A percentile compares a stretch with the other conserved stretches of the same genome.
phyloP scores from a whole-genome alignment of 148 eudicot species.

The Simmondsia chinensis region DNA sequence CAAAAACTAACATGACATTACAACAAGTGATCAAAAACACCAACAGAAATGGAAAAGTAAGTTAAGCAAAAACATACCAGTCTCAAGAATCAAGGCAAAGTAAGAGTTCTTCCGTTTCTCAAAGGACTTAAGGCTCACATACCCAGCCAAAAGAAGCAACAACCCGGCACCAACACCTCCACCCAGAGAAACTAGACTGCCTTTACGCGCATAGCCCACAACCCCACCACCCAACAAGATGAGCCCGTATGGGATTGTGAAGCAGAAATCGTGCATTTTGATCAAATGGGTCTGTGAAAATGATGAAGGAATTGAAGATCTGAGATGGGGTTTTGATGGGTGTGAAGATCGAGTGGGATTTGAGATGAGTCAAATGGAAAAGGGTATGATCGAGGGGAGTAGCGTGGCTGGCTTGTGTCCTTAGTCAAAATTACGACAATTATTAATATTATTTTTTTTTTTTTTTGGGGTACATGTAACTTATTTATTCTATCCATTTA shows the following conservation, averaged over 20 bases:
- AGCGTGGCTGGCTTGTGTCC: too few species aligned
- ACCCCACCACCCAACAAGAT: constrained; percentile 61
- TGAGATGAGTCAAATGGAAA: too few species aligned
- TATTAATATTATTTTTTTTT: too few species aligned
- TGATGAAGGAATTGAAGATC: too few species aligned
- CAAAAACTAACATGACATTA: neutral
- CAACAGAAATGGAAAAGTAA: neutral
- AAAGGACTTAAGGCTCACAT: constrained; percentile 67
- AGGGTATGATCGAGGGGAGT: too few species aligned
- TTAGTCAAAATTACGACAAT: too few species aligned
- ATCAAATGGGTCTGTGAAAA: constrained; percentile 15
- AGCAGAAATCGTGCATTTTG: constrained; percentile 98
- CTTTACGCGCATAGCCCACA: constrained; percentile 64
- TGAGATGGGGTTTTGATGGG: constrained; percentile 8
- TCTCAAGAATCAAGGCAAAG: constrained; percentile 68
- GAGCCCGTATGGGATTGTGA: constrained; percentile 91
- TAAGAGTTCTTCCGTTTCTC: constrained; percentile 59
- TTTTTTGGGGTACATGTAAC: too few species aligned
- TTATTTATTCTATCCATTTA: too few species aligned
- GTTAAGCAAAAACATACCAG: constrained; percentile 27
- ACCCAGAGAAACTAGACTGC: constrained; percentile 76
- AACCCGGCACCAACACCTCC: constrained; percentile 84
- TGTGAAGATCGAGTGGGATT: too few species aligned
- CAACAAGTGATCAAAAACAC: neutral
- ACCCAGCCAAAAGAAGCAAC: constrained; percentile 76